Base-by-base conservation (phyloP, 2,329 filamentous ascomycete genomes). In the Pseudopyricularia javanii region DNA sequence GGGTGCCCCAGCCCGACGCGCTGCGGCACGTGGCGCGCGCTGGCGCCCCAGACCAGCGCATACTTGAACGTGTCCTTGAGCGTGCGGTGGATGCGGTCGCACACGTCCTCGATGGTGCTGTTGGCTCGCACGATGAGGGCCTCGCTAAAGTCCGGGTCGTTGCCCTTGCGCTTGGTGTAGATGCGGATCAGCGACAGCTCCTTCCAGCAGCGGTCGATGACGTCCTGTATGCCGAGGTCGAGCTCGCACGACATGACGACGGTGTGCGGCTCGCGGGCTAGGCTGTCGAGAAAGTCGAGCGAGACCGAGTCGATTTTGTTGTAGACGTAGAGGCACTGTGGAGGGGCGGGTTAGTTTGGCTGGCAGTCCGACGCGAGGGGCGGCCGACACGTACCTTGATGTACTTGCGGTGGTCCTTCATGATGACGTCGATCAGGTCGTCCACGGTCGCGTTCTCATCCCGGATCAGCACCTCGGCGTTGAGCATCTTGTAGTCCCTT, bases 21-120 rank as follows among this genome's bases (percentile, higher is more conserved):
- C 74, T 98, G 93, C 34, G 94, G 93, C 34, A 97, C 77, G 74
- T 98, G 94, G 62, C 89, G 83, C 34, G 93, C 93, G 68, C 91
- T 97, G 17, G 91, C 91, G 4, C 93, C 93, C 94, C 94, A 98
- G 0, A 98, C 93, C 59, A 97, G 71, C 3, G 93, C 94, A 71
- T 97, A 96, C 75, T 97, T 98, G 78, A 97, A 98, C 4, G 90
- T 95, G 57, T 98, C 94, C 79, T 97, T 98, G 59, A 98, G 73
- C 26, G 83, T 93, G 56, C 93, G 78, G 71, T 98, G 93, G 59
- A 98, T 87, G 61, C 88, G 83, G 68, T 98, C 93, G 69, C 93
- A 98, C 9, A 98, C 93, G 68, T 98, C 91, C 71, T 97, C 93
- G 63, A 98, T 90, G 12, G 84, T 88, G 64, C 88, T 89, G 61